Conservation (phyloP, 805 yeast species). For the Kurtzmaniella fragi region DNA sequence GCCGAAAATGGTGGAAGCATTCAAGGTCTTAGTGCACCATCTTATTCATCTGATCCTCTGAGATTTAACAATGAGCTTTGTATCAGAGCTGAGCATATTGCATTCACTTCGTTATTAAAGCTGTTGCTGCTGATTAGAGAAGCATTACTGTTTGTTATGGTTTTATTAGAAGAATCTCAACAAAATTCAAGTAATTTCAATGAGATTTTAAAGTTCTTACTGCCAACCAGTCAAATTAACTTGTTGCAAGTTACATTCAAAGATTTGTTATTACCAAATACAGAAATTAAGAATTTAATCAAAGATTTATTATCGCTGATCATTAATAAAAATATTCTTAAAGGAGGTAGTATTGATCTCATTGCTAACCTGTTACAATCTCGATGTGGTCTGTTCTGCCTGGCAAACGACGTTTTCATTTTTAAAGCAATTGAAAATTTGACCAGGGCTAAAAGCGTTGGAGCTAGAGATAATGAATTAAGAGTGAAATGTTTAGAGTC, state of each 20-base stretch:
- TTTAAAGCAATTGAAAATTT: slow-evolving; percentile 92
- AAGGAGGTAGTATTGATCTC: slow-evolving; percentile 90
- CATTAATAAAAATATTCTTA: slow-evolving; percentile 79
- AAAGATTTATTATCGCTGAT: slow-evolving; percentile 86
- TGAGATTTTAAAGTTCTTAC: slow-evolving; percentile 65
- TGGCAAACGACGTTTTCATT: slow-evolving; percentile 87
- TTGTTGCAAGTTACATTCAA: slow-evolving; percentile 64
- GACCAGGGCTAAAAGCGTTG: slow-evolving; percentile 77
- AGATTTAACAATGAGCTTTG: slow-evolving; percentile 60
- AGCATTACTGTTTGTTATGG: slow-evolving; percentile 81
- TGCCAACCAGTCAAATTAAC: slow-evolving; percentile 62
- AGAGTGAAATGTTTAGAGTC: slow-evolving; percentile 61
- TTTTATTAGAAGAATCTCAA: slow-evolving; percentile 69
- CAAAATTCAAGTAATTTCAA: slow-evolving; percentile 41
- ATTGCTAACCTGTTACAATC: slow-evolving; percentile 86
- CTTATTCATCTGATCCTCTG: slow-evolving; percentile 44
- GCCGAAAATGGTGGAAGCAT: slow-evolving; percentile 57
- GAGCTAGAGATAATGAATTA: slow-evolving; percentile 64
- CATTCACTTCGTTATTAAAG: slow-evolving; percentile 71
- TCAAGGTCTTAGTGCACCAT: slow-evolving; percentile 58
- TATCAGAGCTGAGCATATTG: slow-evolving; percentile 86
- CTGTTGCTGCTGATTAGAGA: slow-evolving; percentile 78
- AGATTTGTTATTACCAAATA: slow-evolving; percentile 71
- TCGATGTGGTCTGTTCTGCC: slow-evolving; percentile 91
- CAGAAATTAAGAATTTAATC: slow-evolving; percentile 57